Conservation (phyloP, 768 basidiomycete species). For the Agrocybe praecox region DNA sequence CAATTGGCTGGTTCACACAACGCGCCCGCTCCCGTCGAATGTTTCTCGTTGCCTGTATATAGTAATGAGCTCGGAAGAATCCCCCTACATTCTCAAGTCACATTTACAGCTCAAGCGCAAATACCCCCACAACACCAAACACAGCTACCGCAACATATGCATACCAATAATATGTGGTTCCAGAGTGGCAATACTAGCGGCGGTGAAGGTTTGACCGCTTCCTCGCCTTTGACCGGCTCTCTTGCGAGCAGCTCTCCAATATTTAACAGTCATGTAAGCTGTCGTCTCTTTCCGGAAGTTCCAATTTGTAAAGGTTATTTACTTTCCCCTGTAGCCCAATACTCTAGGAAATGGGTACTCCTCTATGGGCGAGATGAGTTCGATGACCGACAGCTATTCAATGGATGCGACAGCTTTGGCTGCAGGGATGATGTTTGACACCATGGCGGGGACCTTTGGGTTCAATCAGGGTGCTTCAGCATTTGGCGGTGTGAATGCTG, state of each 20-base stretch:
- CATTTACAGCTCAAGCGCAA: conserved; percentile 21
- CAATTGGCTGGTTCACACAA: neutral
- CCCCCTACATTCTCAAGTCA: conserved; percentile 40
- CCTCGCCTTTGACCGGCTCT: neutral
- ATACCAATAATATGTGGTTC: conserved; percentile 10
- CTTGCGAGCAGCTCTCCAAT: neutral
- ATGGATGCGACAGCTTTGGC: conserved; percentile 20
- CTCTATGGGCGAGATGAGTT: conserved; percentile 13
- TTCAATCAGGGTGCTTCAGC: neutral
- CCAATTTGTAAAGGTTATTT: neutral
- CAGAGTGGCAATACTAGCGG: neutral
- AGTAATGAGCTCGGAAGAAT: conserved; percentile 61
- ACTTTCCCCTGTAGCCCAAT: neutral
- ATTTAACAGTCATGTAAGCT: neutral
- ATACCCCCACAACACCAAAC: neutral
- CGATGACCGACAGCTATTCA: conserved; percentile 17
- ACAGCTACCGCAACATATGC: conserved; percentile 2
- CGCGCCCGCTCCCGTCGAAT: conserved; percentile 12
- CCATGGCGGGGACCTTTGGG: conserved; percentile 16
- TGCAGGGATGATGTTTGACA: conserved; percentile 25
- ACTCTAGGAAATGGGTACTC: conserved; percentile 1
- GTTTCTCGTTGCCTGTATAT: conserved; percentile 52
- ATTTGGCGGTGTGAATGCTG: neutral
- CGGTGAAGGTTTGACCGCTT: neutral
- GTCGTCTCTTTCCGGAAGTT: neutral